phyloP scores from a whole-genome alignment of 1,139 yeast species.

The Scheffersomyces lignicola region DNA sequence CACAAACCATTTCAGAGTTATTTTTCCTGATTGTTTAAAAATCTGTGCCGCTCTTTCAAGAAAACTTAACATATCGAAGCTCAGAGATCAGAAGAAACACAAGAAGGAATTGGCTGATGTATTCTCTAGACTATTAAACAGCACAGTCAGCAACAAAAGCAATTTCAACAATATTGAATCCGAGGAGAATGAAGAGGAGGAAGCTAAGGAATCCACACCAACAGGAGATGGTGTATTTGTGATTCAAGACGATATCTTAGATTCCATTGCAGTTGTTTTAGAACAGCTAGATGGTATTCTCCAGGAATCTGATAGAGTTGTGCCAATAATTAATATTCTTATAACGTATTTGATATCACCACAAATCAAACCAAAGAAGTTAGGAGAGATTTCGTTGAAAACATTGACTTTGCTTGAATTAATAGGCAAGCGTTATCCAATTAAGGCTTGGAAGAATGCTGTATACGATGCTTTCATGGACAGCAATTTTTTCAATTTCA shows the following conservation, averaged over 20 bases:
- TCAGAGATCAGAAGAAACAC: conserved; percentile 60
- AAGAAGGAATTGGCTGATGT: conserved; percentile 68
- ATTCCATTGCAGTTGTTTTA: conserved; percentile 34
- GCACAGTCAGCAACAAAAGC: conserved; percentile 6
- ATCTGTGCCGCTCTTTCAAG: conserved; percentile 52
- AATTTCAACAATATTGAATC: conserved; percentile 11
- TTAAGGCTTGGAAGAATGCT: conserved; percentile 52
- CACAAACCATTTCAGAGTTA: conserved; percentile 44
- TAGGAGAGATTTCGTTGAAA: conserved; percentile 29
- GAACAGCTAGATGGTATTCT: conserved; percentile 43
- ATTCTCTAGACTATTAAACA: conserved; percentile 26
- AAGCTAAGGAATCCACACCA: conserved; percentile 9
- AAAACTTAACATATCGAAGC: conserved; percentile 57
- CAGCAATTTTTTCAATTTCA: conserved; percentile 41
- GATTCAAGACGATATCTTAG: conserved; percentile 37
- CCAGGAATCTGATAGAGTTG: conserved; percentile 54
- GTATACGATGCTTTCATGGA: conserved; percentile 56
- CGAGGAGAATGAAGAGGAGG: conserved; percentile 12
- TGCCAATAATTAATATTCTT: conserved; percentile 42
- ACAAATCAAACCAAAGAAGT: conserved; percentile 39
- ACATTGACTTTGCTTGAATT: conserved; percentile 39
- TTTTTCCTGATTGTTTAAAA: conserved; percentile 54
- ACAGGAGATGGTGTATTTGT: conserved; percentile 9
- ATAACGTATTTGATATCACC: conserved; percentile 47
- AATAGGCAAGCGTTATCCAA: conserved; percentile 36